Conservation (phyloP, 805 yeast species). For the Teunomyces kruisii region DNA sequence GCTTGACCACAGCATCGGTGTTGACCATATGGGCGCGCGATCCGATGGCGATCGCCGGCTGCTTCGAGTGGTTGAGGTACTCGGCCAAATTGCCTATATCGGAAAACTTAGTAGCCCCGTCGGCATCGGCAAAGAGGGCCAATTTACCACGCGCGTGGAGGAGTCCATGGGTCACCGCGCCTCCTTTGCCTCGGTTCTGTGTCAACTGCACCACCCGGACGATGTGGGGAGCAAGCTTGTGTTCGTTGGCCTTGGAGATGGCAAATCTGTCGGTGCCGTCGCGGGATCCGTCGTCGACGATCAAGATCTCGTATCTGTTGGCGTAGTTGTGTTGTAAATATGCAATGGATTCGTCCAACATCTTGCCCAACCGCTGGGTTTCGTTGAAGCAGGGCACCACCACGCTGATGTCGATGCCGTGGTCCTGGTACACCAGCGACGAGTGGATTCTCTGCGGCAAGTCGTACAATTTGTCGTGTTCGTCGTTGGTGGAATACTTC, state of each 20-base stretch:
- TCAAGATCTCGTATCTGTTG: slow-evolving; percentile 65
- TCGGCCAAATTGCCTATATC: slow-evolving; percentile 58
- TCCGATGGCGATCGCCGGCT: slow-evolving; percentile 76
- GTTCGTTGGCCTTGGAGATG: slow-evolving; percentile 53
- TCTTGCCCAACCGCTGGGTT: slow-evolving; percentile 61
- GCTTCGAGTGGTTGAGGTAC: slow-evolving; percentile 33
- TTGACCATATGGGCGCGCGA: slow-evolving; percentile 96
- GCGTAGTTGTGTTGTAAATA: slow-evolving; percentile 43
- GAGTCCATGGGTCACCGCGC: slow-evolving; percentile 95
- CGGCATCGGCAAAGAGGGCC: slow-evolving; percentile 93
- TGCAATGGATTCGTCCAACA: slow-evolving; percentile 69
- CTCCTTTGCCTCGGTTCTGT: slow-evolving; percentile 84
- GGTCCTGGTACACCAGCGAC: slow-evolving; percentile 15
- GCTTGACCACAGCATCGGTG: slow-evolving; percentile 94
- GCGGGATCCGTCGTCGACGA: slow-evolving; percentile 89
- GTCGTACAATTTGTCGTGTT: slow-evolving; percentile 23
- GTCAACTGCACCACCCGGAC: slow-evolving; percentile 70
- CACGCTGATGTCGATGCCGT: slow-evolving; percentile 60
- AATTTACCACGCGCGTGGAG: slow-evolving; percentile 69
- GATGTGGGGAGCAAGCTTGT: slow-evolving; percentile 52
- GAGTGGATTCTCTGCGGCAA: slow-evolving; percentile 34
- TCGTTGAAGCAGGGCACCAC: slow-evolving; percentile 96
- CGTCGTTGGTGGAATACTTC: slow-evolving; percentile 50
- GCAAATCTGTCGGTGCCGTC: slow-evolving; percentile 81
- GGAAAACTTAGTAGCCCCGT: slow-evolving; percentile 85